phyloP scores from a whole-genome alignment of 2,329 filamentous ascomycete species.

The Uncinocarpus reesii region DNA sequence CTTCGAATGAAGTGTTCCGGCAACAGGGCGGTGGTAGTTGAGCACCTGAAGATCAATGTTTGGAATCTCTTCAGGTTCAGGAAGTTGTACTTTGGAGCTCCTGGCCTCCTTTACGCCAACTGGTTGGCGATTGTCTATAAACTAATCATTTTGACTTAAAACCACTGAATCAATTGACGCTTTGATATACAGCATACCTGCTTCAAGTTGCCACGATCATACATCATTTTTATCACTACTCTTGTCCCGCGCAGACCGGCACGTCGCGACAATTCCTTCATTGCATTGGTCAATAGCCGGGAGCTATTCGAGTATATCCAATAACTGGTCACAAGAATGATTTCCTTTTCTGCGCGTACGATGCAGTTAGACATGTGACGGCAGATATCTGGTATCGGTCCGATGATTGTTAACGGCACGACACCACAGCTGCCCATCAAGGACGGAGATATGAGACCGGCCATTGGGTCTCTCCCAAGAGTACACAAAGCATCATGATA shows the following conservation, averaged over 20 bases:
- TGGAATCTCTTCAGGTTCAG: conserved; percentile 54
- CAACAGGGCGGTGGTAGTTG: conserved; percentile 58
- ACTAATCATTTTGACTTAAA: conserved; percentile 19
- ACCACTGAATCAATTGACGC: background rate
- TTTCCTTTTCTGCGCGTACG: conserved; percentile 58
- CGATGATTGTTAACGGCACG: conserved; percentile 59
- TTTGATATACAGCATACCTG: conserved; percentile 36
- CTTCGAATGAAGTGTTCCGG: conserved; percentile 70
- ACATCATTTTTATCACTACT: conserved; percentile 62
- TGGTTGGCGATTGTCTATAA: conserved; percentile 54
- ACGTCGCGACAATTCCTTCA: conserved; percentile 58
- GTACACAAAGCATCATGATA: conserved; percentile 53
- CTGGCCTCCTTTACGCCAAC: conserved; percentile 51
- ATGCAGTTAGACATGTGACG: conserved; percentile 69
- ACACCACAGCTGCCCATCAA: conserved; percentile 53
- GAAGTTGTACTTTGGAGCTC: conserved; percentile 49
- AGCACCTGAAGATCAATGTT: conserved; percentile 62
- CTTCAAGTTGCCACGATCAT: conserved; percentile 57
- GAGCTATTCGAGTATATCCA: conserved; percentile 63
- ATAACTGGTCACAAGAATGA: conserved; percentile 65
- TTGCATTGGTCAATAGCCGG: conserved; percentile 55
- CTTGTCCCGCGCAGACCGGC: conserved; percentile 48
- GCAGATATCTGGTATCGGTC: conserved; percentile 58
- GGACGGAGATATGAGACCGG: conserved; percentile 46
- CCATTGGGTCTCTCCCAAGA: conserved; percentile 33